Evolutionary conservation across 176 grass and related monocot genomes (phyloP), one percentile per base, ranked within the genome.

Genomic region (Stipa capillata): DNA sequence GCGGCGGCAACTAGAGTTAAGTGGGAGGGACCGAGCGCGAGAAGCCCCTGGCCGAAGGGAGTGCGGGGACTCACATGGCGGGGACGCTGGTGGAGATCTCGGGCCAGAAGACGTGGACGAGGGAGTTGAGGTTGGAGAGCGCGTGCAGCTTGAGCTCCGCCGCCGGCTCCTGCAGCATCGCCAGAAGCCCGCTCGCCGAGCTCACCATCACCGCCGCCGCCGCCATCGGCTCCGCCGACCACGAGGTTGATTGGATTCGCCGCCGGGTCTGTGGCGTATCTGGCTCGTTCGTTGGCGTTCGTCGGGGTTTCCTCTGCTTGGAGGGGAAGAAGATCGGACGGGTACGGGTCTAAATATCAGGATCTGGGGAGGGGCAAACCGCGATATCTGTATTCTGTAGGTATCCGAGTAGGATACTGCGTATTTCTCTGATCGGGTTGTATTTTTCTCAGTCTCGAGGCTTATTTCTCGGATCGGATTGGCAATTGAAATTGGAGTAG

Each of bases 11-110:
- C 65, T 69, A 69, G 65, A 44, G 61, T 17, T 21, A 10, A 37
- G 61, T 18, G 18, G 12, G 33, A 20, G 32, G 33, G 61, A 12
- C 6, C 60, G 17, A 16, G 33, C 16, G 7, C 9, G 18, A 11
- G 33, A n/a, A 11, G 17, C 31, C 17, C 8, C 3, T 11, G 17
- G 61, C 10, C 21, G 23, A 23, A 23, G 8, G 42, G 3, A 7
- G 66, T 2, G 9, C 8, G 16, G 23, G 56, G 24, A 4, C 67
- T 70, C 42, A 70, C 67, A 70, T 70, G 43, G 42, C 42, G 42
- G 67, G 67, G 67, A 70, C 27, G 67, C 42, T 70, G 67, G 67
- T 70, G 25, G 67, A 70, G 42, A 70, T 70, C 67, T 70, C 67
- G 41, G 67, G 67, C 41, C 43, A 70, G 67, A 70, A 70, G 67